These are phyloP conservation scores for Tuber brumale DNA, from an alignment of 495 filamentous ascomycete species.

Conservation along the genomic window DNA sequence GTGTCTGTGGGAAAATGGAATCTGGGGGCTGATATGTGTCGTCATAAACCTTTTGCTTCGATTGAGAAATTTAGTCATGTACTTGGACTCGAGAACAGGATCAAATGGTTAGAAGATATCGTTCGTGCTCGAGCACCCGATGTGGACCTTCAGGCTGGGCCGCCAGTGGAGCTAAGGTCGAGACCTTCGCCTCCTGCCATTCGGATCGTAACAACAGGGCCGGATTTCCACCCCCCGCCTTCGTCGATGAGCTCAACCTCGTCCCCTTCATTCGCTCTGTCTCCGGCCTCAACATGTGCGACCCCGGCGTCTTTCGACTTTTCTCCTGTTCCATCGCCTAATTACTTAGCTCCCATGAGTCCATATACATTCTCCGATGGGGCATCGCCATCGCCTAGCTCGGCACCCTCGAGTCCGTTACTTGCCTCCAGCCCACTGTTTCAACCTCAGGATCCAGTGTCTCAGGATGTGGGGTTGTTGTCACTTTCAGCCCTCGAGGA, in stretches of 20 bases:
- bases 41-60: background rate
- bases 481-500: conserved; percentile 37
- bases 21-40: background rate
- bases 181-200: conserved; percentile 39
- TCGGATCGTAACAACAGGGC: conserved; percentile 41
- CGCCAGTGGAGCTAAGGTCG: conserved; percentile 38
- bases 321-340: conserved; percentile 35
- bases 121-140: conserved; percentile 29
- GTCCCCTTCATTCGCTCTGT: conserved; percentile 36
- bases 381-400: conserved; percentile 36
- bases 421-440: conserved; percentile 24
- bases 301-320: conserved; percentile 41
- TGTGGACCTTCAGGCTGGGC: conserved; percentile 32
- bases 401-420: conserved; percentile 36
- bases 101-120: conserved; percentile 40
- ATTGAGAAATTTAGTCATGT: conserved; percentile 35
- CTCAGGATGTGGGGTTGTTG: conserved; percentile 36
- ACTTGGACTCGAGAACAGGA: conserved; percentile 40
- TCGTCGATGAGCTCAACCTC: conserved; percentile 36
- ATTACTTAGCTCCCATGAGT: conserved; percentile 36
- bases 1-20: background rate
- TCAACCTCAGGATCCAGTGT: conserved; percentile 19
- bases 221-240: conserved; percentile 36
- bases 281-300: conserved; percentile 39
- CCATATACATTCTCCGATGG: conserved; percentile 40